Base-by-base conservation (phyloP, 768 basidiomycete species). In the Boletales sp. region DNA sequence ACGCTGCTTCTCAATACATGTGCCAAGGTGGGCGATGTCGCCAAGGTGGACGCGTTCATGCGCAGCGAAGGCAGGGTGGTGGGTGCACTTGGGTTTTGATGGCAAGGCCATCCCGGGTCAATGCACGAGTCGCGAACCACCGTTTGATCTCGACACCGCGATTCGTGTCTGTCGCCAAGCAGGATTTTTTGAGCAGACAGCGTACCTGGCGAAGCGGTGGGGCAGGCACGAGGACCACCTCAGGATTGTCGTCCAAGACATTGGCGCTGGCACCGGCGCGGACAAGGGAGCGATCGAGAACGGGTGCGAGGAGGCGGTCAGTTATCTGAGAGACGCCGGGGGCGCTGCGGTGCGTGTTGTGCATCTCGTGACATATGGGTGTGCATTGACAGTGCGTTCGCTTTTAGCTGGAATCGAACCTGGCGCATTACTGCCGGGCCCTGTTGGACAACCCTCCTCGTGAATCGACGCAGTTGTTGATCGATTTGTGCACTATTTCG, bases 141-240 rank as follows among this genome's bases (percentile, higher is more conserved):
- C 95, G 0, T 99, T 98, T 64, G 96, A 98, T 64, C 78, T 99
- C 38, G 93, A 95, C 54, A 99, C 96, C 0, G 96, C 94, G 0
- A 97, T 99, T 46, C 82, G 93, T 3, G 95, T 98, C 28, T 97
- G 94, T 61, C 80, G 96, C 25, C 95, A 98, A 67, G 95, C 94
- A 2, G 92, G 93, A 0, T 98, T 95, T 67, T 96, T 90, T 59
- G 87, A 94, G 49, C 95, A 98, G 63, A 95, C 95, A 1, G 82
- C 84, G 1, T 98, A 94, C 64, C 78, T 99, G 14, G 95, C 96
- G 17, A 84, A 84, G 71, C 90, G 91, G 63, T 98, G 93, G 67
- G 83, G 86, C 30, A 72, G 89, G 18, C 93, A 97, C 57, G 92
- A 94, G 59, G 95, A 97, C 57, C 97, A 93, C 67, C 68, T 99